phyloP scores from a whole-genome alignment of 495 filamentous ascomycete species.

The Penicillium lividum region DNA sequence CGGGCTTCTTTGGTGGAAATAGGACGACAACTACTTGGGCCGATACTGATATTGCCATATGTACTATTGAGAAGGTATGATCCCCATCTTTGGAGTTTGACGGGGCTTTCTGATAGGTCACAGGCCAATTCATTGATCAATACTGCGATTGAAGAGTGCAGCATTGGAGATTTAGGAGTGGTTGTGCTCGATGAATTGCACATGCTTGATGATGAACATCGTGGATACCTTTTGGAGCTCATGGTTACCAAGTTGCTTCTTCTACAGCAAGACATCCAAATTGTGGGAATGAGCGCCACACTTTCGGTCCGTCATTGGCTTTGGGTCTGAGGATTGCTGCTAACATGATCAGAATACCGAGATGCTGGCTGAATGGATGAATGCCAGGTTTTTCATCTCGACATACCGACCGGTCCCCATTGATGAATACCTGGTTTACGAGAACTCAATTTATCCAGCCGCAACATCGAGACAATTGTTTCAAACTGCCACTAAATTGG shows the following conservation, averaged over 20 bases:
- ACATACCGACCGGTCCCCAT: slow-evolving; percentile 74
- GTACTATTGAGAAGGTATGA: slow-evolving; percentile 79
- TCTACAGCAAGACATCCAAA: slow-evolving; percentile 68
- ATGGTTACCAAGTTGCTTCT: slow-evolving; percentile 75
- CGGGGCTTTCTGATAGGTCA: not conserved
- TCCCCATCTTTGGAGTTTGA: not conserved
- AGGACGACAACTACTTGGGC: slow-evolving; percentile 65
- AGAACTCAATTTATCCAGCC: slow-evolving; percentile 67
- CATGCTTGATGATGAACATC: slow-evolving; percentile 77
- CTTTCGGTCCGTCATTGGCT: slow-evolving; percentile 55
- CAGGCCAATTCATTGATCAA: slow-evolving; percentile 83
- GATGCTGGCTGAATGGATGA: slow-evolving; percentile 69
- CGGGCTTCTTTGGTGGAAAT: slow-evolving; percentile 75
- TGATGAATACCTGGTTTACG: slow-evolving; percentile 74
- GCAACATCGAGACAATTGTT: slow-evolving; percentile 63
- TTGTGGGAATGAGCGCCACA: slow-evolving; percentile 84
- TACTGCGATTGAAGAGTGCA: slow-evolving; percentile 69
- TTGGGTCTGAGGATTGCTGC: not conserved
- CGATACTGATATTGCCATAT: slow-evolving; percentile 78
- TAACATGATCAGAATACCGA: slow-evolving; percentile 61
- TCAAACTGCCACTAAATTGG: slow-evolving; percentile 58
- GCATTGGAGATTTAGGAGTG: slow-evolving; percentile 61
- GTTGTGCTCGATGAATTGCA: slow-evolving; percentile 81
- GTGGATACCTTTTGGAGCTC: slow-evolving; percentile 82
- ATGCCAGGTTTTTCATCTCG: slow-evolving; percentile 71